Evolutionary conservation across 2,329 filamentous ascomycete genomes (phyloP).

Genomic region (Trichophyton verrucosum): DNA sequence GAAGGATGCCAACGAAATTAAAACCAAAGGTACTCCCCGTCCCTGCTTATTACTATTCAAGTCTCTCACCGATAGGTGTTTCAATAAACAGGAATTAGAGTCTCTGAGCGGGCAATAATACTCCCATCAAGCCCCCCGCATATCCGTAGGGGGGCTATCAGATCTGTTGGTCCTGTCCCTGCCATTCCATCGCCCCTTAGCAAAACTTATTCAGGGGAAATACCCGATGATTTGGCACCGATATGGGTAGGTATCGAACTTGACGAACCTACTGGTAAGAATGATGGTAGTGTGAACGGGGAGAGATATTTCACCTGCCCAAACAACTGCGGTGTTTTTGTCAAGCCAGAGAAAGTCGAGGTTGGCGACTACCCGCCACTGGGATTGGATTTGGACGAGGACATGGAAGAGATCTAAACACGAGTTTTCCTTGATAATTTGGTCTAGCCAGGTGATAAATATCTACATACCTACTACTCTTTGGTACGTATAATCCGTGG

Average conservation of each 20-base stretch:
- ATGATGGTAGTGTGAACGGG: conserved; percentile 44
- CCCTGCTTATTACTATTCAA: not conserved
- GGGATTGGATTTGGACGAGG: conserved; percentile 40
- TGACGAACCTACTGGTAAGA: conserved; percentile 54
- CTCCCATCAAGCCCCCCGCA: conserved; percentile 33
- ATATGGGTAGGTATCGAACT: conserved; percentile 49
- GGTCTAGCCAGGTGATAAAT: no score
- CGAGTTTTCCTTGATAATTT: no score
- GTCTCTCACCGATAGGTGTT: not conserved
- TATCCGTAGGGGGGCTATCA: conserved; percentile 32
- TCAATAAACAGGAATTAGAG: conserved; percentile 28
- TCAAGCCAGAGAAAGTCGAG: conserved; percentile 50
- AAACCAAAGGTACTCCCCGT: conserved; percentile 45
- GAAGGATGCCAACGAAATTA: conserved; percentile 48
- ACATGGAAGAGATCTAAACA: conserved; percentile 43
- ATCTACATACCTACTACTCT: not conserved
- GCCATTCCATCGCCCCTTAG: conserved; percentile 27
- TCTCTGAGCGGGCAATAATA: conserved; percentile 33
- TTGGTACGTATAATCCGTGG: not conserved
- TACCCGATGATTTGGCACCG: conserved; percentile 17
- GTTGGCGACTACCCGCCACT: conserved; percentile 47
- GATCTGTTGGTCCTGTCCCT: conserved; percentile 31
- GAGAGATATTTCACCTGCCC: conserved; percentile 45
- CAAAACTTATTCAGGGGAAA: conserved; percentile 14
- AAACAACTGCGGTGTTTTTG: conserved; percentile 46